Evolutionary conservation across 495 filamentous ascomycete genomes (phyloP).

Genomic region (Trichoderma gamsii): DNA sequence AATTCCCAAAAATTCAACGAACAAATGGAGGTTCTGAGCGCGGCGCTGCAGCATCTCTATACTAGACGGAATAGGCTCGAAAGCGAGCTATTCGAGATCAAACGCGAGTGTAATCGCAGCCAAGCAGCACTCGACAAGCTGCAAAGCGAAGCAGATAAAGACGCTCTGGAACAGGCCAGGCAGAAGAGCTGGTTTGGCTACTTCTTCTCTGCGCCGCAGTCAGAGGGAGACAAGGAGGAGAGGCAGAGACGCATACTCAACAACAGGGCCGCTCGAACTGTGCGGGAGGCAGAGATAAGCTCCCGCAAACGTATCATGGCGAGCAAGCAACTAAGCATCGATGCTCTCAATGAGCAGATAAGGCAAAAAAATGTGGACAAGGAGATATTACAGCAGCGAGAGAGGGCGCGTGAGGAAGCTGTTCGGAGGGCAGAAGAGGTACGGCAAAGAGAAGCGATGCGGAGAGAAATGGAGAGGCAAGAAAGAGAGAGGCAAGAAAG

Average conservation of each 20-base stretch:
- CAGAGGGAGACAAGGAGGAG: neutral
- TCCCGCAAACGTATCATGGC: neutral
- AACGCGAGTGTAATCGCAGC: neutral
- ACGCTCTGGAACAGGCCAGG: neutral
- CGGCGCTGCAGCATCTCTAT: neutral
- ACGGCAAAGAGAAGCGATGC: neutral
- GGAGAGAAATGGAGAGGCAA: neutral
- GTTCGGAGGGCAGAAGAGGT: neutral
- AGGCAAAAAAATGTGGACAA: neutral
- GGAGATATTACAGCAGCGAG: neutral
- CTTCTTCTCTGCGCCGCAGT: neutral
- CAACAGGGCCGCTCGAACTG: neutral
- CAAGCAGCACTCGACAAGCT: neutral
- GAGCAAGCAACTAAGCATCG: neutral
- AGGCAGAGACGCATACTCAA: neutral
- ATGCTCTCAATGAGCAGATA: neutral
- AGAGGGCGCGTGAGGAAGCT: neutral
- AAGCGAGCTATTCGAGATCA: neutral
- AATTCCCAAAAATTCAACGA: neutral
- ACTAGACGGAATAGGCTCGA: neutral
- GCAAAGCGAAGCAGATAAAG: neutral
- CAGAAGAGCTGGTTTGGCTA: neutral
- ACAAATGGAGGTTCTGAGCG: neutral
- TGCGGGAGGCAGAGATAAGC: neutral
- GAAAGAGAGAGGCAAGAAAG: neutral